Base-by-base conservation (phyloP, 108 stramenopile species). In the Cyclotella atomus region DNA sequence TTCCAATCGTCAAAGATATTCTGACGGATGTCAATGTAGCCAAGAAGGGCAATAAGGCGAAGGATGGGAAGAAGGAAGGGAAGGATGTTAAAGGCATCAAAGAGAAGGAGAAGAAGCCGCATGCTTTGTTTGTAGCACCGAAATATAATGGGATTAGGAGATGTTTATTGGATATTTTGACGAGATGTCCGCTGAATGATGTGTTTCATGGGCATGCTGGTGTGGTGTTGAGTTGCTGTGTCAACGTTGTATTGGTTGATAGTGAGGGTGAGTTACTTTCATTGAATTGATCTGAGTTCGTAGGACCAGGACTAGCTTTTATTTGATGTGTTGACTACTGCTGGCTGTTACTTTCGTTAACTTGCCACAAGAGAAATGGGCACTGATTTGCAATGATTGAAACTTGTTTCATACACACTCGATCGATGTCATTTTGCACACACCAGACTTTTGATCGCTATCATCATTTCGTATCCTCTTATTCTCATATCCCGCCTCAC, bases 211-310 rank as follows among this genome's bases (percentile, higher is more conserved):
- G 28, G 20, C 44, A 62, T 62, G 61, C 61, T 15, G 5, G 21
- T 41, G 38, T 41, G 41, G 61, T 43, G 7, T 43, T 44, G 38
- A 62, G 36, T 62, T 44, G 36, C 10, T 44, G 36, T 41, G 38
- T 41, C 19, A 62, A 62, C 21, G 61, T 43, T 21, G 21, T 62
- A 20, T 44, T 62, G 20, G 38, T 44, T 12, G 61, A 62, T 44
- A 43, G 9, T 62, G 61, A 62, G 23, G 61, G 61, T 62, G 41
- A 62, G 61, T 20, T 43, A 43, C 8, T n/a, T 3, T 62, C 24
- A 10, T 62, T 36, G 17, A 32, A 30, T n/a, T n/a, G n/a, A n/a
- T n/a, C n/a, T n/a, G n/a, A n/a, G n/a, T n/a, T n/a, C n/a, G n/a
- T n/a, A n/a, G n/a, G n/a, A n/a, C n/a, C n/a, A n/a, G n/a, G n/a